Base-by-base conservation (phyloP, 441 rosid genomes). In the Populus tomentosa region DNA sequence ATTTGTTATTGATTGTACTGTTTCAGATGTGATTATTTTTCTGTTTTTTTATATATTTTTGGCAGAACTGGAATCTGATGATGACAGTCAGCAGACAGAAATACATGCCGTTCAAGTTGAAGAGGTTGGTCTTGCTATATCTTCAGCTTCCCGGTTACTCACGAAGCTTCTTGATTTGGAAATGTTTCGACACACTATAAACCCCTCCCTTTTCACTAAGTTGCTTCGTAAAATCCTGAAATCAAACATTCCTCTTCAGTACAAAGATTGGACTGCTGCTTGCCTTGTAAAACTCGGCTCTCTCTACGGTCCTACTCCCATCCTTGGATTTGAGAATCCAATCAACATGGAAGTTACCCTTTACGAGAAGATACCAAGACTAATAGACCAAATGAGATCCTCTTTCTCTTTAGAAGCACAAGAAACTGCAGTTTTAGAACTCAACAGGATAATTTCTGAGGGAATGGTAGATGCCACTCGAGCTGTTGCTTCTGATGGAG, bases 361-460 rank as follows among this genome's bases (percentile, higher is more conserved):
- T 6, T 92, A 90, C 18, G 90, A 92, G 84, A 88, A 91, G 59
- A 94, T 94, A 77, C 98, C 98, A 0, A 83, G 91, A 77, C 84
- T 94, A 3, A 81, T 89, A 21, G 93, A 90, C 84, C 93, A 90
- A 80, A 80, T 94, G 40, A 85, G 85, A 24, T 82, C 84, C 10
- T 71, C 92, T 0, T 70, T 77, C 74, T 86, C 90, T 53, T 84
- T 76, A 1, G 93, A 90, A 70, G 83, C 84, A 3, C 92, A 83
- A 82, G 97, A 94, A 88, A 86, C 86, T 32, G 97, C 95, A 0
- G 97, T 84, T 10, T n/a, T 91, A n/a, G 97, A 94, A 84, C 93
- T 94, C 28, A 90, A 88, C 89, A 89, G 81, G 80, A 88, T 94
- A 82, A 79, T 91, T 30, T 89, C 95, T 0, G 89, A 90, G 79